Evolutionary conservation across 1,284 basidiomycete species (phyloP), one percentile per base, ranked within the genome.

Genomic region (Leccinum subspadiceum): DNA sequence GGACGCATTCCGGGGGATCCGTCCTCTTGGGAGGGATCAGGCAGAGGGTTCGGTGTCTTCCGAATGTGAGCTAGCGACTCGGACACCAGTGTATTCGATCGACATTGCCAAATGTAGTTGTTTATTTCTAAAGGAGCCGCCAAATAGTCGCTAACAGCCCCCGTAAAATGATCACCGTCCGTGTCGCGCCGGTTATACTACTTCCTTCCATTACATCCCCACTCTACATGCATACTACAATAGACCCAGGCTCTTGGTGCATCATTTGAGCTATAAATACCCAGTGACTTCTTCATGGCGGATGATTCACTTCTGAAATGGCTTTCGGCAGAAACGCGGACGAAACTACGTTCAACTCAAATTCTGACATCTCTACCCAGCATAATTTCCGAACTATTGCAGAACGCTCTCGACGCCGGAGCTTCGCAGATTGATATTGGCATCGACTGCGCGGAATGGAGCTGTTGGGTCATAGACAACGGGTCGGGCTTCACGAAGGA

Each of bases 1-100:
- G 49, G 57, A 5, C 59, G 59, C 13, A 67, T 70, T 48, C 73
- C 66, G 41, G 59, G 59, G 2, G 61, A 66, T 59, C 73, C 73
- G 41, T 80, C 82, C 37, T 88, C 86, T 17, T 90, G 90, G 84
- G 87, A 92, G 67, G 90, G 90, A 10, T 80, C 86, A 69, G 79
- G 78, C 51, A 87, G 84, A 66, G 90, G 90, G 49, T 95, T 91
- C 77, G 93, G 93, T 12, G 91, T 94, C 52, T 95, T 94, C 77
- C 84, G 93, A 63, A 95, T 96, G 93, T 96, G 81, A 51, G 79
- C 57, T 41, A 44, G 51, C 37, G 41, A 37, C 35, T 37, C 13
- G 35, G 35, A 37, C 35, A 15, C 13, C 5, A 26, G 15, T 41
- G n/a, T 26, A 17, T 22, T 56, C 39, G 66, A 71, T 71, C 68